Evolutionary conservation across 148 eudicot species (phyloP).

Genomic region (Salicornia ramosissima): DNA sequence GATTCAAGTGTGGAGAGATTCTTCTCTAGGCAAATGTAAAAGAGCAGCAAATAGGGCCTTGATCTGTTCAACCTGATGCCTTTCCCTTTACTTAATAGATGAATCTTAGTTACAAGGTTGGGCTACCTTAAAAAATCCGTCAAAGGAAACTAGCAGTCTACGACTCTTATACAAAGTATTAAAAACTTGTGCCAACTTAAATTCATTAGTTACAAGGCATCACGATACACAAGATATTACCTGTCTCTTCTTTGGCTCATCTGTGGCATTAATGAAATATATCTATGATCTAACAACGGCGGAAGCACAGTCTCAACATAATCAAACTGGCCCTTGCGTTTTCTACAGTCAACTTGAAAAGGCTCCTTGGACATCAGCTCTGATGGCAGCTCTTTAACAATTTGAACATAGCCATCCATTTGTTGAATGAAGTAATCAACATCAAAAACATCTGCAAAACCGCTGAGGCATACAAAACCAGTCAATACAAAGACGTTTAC

Average conservation of each 20-base stretch:
- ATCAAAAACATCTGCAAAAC: slow-evolving; percentile 98
- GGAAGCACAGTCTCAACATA: slow-evolving; percentile 88
- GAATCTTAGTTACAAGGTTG: background rate
- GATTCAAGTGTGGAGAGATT: too few species aligned
- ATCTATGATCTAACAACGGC: slow-evolving; percentile 65
- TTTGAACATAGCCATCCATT: slow-evolving; percentile 61
- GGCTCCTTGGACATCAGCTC: slow-evolving; percentile 76
- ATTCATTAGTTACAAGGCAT: background rate
- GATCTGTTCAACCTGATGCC: background rate
- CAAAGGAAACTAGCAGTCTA: background rate
- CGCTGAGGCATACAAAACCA: slow-evolving; percentile 44
- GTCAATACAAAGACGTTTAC: slow-evolving; percentile 9
- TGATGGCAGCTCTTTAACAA: slow-evolving; percentile 76
- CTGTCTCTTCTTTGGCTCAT: slow-evolving; percentile 99
- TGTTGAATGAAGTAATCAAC: slow-evolving; percentile 77
- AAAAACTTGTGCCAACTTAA: background rate
- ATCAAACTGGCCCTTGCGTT: slow-evolving; percentile 89
- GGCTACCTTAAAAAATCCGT: background rate
- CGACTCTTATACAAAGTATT: background rate
- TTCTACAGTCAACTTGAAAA: slow-evolving; percentile 79
- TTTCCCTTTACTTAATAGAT: background rate
- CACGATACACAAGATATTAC: slow-evolving; percentile 25
- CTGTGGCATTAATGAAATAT: slow-evolving; percentile 89
- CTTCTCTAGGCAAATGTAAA: background rate
- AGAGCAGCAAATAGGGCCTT: background rate